Base-by-base conservation (phyloP, 2,329 filamentous ascomycete species). In the Pseudocercospora cruenta region DNA sequence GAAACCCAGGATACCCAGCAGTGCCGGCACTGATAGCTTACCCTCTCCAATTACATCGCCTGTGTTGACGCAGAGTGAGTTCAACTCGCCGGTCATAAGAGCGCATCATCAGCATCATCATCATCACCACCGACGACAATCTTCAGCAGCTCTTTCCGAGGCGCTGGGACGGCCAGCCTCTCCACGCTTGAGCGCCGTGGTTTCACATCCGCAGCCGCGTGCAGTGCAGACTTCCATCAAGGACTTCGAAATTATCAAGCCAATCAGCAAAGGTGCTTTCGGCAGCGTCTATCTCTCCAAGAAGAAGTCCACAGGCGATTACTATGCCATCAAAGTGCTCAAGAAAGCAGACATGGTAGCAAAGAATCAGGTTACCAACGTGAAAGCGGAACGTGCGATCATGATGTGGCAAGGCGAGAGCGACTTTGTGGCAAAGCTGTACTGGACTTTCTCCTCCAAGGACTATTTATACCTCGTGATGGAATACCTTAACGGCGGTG, bases 361-460 rank as follows among this genome's bases (percentile, higher is more conserved):
- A 68, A 99, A 99, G 81, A 99, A 99, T 78, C 95, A 99, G 78
- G 94, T 99, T 72, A 97, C 95, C 72, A 99, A 99, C 76, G 95
- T 99, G 75, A 98, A 99, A 80, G 95, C 96, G 8, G 95, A 99
- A 80, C 88, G 95, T 71, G 96, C 96, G 22, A 99, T 99, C 77
- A 98, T 99, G 95, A 99, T 99, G 95, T 98, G 95, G 92, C 95
- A 99, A 81, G 95, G 95, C 22, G 93, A 98, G 79, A 99, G 96
- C 78, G 95, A 99, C 67, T 99, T 99, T 78, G 95, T 99, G 65
- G 95, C 95, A 26, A 99, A 99, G 82, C 86, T 99, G 12, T 99
- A 98, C 81, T 99, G 96, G 96, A 99, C 95, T 0, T 99, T 99
- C 76, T 97, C 95, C 3, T 99, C 94, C 84, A 99, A 99, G 77